Evolutionary conservation across 2,329 filamentous ascomycete species (phyloP).

Genomic region (Penicillium aurantiogriseum): DNA sequence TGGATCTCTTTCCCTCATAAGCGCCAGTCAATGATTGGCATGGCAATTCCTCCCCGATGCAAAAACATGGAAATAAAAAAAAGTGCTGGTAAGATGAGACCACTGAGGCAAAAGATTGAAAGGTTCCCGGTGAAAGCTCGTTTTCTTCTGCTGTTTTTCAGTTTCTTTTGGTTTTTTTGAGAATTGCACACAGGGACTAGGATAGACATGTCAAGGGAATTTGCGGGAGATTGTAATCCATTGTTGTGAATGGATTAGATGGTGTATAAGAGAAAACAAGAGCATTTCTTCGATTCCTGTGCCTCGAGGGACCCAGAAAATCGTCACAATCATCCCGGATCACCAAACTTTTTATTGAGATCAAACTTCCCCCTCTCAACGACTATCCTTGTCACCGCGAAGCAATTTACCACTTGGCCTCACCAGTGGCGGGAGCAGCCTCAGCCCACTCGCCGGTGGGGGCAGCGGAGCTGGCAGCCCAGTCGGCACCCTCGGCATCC

Average conservation of each 20-base stretch:
- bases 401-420: slow-evolving; percentile 43
- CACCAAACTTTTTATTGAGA: slow-evolving; percentile 26
- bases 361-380: slow-evolving; percentile 30
- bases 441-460: slow-evolving; percentile 45
- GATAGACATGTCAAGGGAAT: slow-evolving; percentile 41
- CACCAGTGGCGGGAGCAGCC: slow-evolving; percentile 28
- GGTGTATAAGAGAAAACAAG: slow-evolving; percentile 25
- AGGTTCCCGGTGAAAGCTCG: slow-evolving; percentile 31
- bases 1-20: slow-evolving; percentile 99
- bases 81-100: slow-evolving; percentile 26
- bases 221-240: slow-evolving; percentile 24
- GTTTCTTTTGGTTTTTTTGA: slow-evolving; percentile 33
- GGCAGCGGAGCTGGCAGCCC: slow-evolving; percentile 50
- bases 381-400: slow-evolving; percentile 29
- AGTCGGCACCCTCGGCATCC: slow-evolving; percentile 58
- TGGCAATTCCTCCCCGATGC: slow-evolving; percentile 40
- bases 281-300: slow-evolving; percentile 22
- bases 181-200: slow-evolving; percentile 38
- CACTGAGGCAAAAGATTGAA: slow-evolving; percentile 31
- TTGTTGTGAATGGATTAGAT: slow-evolving; percentile 21
- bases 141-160: slow-evolving; percentile 37
- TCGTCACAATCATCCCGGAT: slow-evolving; percentile 26
- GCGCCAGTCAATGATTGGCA: slow-evolving; percentile 65
- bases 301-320: slow-evolving; percentile 12
- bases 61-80: slow-evolving; percentile 30